Evolutionary conservation across 805 yeast genomes (phyloP), one percentile per base, ranked within the genome.

Genomic region (Tetrapisispora nanseiensis): DNA sequence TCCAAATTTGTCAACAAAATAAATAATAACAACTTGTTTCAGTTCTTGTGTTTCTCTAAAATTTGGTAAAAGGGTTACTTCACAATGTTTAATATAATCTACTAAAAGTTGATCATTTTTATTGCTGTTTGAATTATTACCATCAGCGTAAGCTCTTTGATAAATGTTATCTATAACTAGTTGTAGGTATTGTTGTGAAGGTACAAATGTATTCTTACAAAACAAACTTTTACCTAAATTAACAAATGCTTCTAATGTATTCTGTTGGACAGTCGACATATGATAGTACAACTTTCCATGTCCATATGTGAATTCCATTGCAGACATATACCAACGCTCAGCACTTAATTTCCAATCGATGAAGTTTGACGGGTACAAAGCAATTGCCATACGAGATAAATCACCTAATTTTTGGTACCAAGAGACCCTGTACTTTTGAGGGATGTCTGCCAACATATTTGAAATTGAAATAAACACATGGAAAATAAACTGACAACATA

Each of bases 361-460:
- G 56, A 75, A 81, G 39, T 82, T 74, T 2, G 87, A 80, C 7
- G 87, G 80, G 52, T 83, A 84, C 33, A 85, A 65, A 0, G 94
- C 92, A 51, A 86, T 84, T 10, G 94, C 90, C 87, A 86, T 84
- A 55, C 95, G 67, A 28, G 90, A 80, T 49, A 86, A 65, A 57
- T 86, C 95, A 28, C 95, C 95, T 40, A 86, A 63, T 55, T 86
- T 82, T 59, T 86, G 95, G 23, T 79, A 72, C 95, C 95, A 86
- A 8, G 65, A 63, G 13, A 58, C 57, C 7, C 61, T 52, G 47
- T 59, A 62, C 43, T 55, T 59, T 27, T 57, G 54, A 11, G 67
- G 65, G 12, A 62, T 46, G 44, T 67, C 70, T 1, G 62, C 60
- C 3, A 68, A 48, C 46, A 70, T 69, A 28, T 67, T 65, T 10